Evolutionary conservation across 345 rosid genomes (phyloP).

Genomic region (Rubroshorea leprosula): DNA sequence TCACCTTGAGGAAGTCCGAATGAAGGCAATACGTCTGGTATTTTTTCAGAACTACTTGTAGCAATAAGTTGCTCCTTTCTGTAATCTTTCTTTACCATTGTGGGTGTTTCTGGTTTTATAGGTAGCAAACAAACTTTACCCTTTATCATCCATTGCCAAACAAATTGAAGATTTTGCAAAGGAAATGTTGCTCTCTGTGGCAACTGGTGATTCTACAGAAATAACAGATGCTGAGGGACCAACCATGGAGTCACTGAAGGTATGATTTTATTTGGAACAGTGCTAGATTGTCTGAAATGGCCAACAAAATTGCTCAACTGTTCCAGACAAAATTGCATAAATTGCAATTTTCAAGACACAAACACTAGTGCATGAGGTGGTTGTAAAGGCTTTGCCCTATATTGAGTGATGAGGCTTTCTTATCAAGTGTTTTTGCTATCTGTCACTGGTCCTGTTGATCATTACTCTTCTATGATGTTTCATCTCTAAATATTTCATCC

Average conservation of each 20-base stretch:
- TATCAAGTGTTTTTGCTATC: too few relatives aligned
- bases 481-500: too few relatives aligned
- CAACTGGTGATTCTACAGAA: constrained; percentile 33
- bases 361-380: too few relatives aligned
- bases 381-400: too few relatives aligned
- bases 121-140: constrained; percentile 96
- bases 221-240: constrained; percentile 40
- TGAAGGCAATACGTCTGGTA: constrained; percentile 99
- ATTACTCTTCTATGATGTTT: too few relatives aligned
- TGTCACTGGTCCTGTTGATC: too few relatives aligned
- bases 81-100: constrained; percentile 15
- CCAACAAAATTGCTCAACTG: neutral
- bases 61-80: constrained; percentile 11
- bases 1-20: constrained; percentile 87
- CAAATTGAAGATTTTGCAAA: constrained; percentile 85
- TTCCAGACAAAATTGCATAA: neutral
- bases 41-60: constrained; percentile 17
- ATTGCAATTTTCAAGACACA: neutral
- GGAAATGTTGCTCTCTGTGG: constrained; percentile 57
- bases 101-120: constrained; percentile 30
- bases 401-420: too few relatives aligned
- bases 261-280: constrained; percentile 20
- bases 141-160: constrained; percentile 60
- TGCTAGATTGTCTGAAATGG: constrained; percentile 1
- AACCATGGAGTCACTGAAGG: constrained; percentile 46